Evolutionary conservation across 495 filamentous ascomycete species (phyloP).

Genomic region (Penicillium alfredii): DNA sequence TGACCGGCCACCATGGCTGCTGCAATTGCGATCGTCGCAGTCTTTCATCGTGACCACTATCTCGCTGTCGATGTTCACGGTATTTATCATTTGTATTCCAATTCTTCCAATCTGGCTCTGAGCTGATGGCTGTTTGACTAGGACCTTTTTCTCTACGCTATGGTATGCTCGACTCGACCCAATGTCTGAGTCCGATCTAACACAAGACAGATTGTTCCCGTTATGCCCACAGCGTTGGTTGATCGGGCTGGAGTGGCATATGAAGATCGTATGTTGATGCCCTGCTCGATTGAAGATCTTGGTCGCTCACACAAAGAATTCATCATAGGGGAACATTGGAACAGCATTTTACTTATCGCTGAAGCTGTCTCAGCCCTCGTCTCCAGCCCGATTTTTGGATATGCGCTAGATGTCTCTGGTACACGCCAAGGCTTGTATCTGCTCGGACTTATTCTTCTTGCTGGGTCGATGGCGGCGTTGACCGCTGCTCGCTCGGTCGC

Average conservation of each 20-base stretch:
- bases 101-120: neutral
- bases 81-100: constrained; percentile 1
- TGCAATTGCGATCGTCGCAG: constrained; percentile 13
- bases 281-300: neutral
- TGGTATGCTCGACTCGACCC: constrained; percentile 7
- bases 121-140: neutral
- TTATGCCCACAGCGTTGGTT: constrained; percentile 18
- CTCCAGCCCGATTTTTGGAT: constrained; percentile 14
- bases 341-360: constrained; percentile 13
- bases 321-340: constrained; percentile 16
- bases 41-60: constrained; percentile 13
- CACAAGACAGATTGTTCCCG: constrained; percentile 18
- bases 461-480: constrained; percentile 57
- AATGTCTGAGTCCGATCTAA: neutral
- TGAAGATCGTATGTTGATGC: constrained; percentile 18
- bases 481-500: constrained; percentile 56
- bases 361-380: constrained; percentile 14
- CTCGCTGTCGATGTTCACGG: constrained; percentile 11
- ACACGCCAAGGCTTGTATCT: constrained; percentile 57
- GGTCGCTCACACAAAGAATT: neutral
- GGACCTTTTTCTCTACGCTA: constrained; percentile 16
- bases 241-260: constrained; percentile 13
- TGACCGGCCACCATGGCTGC: constrained; percentile 7
- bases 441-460: constrained; percentile 56
- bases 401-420: constrained; percentile 8